Percentiles rank a stretch among this genome's conserved stretches.
phyloP scores from a whole-genome alignment of 2,329 filamentous ascomycete genomes.

The Sarocladium oryzae region DNA sequence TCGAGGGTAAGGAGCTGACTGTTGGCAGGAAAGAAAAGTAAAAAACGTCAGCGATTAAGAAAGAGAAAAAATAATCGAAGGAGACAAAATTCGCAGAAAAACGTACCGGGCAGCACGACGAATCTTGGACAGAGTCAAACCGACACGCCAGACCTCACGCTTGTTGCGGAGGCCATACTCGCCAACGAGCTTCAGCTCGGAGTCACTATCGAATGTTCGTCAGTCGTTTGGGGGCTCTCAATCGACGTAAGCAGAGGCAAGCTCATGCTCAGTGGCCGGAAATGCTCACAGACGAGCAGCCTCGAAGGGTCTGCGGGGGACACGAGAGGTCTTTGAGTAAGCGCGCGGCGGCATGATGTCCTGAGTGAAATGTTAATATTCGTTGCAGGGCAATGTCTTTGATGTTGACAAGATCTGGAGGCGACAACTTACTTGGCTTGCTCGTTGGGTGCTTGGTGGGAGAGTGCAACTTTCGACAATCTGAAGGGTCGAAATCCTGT shows the following conservation, averaged over 20 bases:
- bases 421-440: slow-evolving; percentile 30
- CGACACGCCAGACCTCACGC: slow-evolving; percentile 99
- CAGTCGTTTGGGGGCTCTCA: slow-evolving; percentile 66
- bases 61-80: background rate
- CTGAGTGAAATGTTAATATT: slow-evolving; percentile 27
- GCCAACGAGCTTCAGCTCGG: slow-evolving; percentile 98
- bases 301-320: slow-evolving; percentile 97
- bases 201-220: slow-evolving; percentile 65
- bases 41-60: too few species aligned
- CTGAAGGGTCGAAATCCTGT: slow-evolving; percentile 12
- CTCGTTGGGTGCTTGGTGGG: slow-evolving; percentile 29
- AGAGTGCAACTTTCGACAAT: slow-evolving; percentile 11
- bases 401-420: too few species aligned
- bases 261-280: slow-evolving; percentile 97
- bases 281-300: slow-evolving; percentile 98
- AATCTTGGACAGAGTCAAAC: slow-evolving; percentile 99
- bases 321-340: slow-evolving; percentile 99
- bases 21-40: slow-evolving; percentile 22
- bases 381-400: too few species aligned
- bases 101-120: slow-evolving; percentile 98
- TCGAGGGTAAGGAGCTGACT: slow-evolving; percentile 99
- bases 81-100: background rate
- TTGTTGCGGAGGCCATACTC: slow-evolving; percentile 99
- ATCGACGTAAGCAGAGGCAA: slow-evolving; percentile 95
- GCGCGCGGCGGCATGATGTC: slow-evolving; percentile 48